phyloP scores from a whole-genome alignment of 306 rosid species.

The Glycine soja region DNA sequence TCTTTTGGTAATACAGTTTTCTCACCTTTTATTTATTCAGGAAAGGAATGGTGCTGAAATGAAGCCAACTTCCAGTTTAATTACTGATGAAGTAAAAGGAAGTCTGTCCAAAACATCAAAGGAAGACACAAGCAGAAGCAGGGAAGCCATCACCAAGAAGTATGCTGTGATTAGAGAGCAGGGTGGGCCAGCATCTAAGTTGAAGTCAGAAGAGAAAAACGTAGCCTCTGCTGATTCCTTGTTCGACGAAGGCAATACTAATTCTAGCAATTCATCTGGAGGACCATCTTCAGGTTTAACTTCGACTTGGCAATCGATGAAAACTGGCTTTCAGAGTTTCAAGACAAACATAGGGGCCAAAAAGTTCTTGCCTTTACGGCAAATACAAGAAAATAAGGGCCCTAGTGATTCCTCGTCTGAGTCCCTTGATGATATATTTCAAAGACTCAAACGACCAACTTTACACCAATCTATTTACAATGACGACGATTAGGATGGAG shows the following conservation, averaged over 20 bases:
- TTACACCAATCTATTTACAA: constrained; percentile 48
- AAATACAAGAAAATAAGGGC: constrained; percentile 59
- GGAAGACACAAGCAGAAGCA: constrained; percentile 71
- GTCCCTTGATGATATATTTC: constrained; percentile 86
- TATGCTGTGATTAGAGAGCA: constrained; percentile 81
- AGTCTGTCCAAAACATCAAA: constrained; percentile 46
- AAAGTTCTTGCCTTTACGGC: constrained; percentile 72
- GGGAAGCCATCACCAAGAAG: constrained; percentile 85
- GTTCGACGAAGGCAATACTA: constrained; percentile 43
- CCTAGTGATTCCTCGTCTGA: constrained; percentile 67
- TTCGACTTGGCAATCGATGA: constrained; percentile 85
- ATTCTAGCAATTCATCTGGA: constrained; percentile 28
- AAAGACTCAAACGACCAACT: constrained; percentile 72
- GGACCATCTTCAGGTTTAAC: constrained; percentile 66
- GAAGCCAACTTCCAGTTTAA: constrained; percentile 58
- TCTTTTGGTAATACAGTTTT: constrained; percentile 19
- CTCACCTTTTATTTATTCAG: constrained; percentile 54
- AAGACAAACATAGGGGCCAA: constrained; percentile 77
- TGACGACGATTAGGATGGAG: constrained; percentile 55
- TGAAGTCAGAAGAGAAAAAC: constrained; percentile 61
- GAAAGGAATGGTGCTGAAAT: constrained; percentile 62
- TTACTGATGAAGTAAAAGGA: constrained; percentile 53
- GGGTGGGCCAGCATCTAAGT: constrained; percentile 61
- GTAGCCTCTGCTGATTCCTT: constrained; percentile 24
- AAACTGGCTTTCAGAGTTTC: constrained; percentile 80